Percentiles rank a stretch among this genome's conserved stretches.
Evolutionary conservation across 495 filamentous ascomycete species (phyloP).

Genomic region (Extremus antarcticus): DNA sequence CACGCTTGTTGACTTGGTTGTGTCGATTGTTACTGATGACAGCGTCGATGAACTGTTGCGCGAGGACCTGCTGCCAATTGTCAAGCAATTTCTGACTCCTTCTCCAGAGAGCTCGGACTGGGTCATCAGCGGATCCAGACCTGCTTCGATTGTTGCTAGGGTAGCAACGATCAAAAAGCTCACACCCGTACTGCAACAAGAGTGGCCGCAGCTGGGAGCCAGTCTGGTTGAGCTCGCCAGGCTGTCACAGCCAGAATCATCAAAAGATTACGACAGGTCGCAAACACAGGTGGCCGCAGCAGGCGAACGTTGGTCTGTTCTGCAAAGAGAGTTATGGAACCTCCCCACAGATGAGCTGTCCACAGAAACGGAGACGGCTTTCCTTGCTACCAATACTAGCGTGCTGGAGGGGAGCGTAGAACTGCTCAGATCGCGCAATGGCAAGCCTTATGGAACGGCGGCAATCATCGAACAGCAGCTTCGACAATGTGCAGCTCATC

Average conservation of each 20-base stretch:
- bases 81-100: constrained; percentile 47
- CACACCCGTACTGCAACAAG: constrained; percentile 29
- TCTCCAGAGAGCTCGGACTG: constrained; percentile 38
- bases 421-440: constrained; percentile 49
- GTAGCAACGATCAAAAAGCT: constrained; percentile 29
- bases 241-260: constrained; percentile 64
- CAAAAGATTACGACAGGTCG: constrained; percentile 59
- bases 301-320: constrained; percentile 49
- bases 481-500: constrained; percentile 19
- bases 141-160: constrained; percentile 32
- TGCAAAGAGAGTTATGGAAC: constrained; percentile 30
- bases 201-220: constrained; percentile 47
- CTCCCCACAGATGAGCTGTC: background rate
- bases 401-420: constrained; percentile 43
- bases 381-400: constrained; percentile 10
- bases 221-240: constrained; percentile 51
- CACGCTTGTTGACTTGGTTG: constrained; percentile 41
- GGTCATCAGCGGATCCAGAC: constrained; percentile 35
- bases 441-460: constrained; percentile 75
- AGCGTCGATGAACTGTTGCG: constrained; percentile 39
- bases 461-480: constrained; percentile 45
- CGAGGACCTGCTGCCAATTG: constrained; percentile 43
- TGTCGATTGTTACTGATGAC: constrained; percentile 34
- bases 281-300: constrained; percentile 53
- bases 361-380: constrained; percentile 21